Conservation (phyloP, 441 rosid species). For the Pelargonium cotyledonis region DNA sequence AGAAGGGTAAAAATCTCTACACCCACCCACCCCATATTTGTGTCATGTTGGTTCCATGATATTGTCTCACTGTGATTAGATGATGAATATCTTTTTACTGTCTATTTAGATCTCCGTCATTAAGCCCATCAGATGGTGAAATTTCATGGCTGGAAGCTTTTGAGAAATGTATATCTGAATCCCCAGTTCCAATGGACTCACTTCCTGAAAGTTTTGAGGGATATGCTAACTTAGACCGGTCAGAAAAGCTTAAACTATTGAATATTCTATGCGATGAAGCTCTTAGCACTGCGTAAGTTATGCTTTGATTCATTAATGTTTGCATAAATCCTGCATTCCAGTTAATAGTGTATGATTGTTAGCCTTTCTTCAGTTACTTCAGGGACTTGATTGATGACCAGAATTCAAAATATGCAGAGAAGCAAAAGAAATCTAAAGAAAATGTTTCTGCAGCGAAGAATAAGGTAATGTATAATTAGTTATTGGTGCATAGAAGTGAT, state of each 20-base stretch:
- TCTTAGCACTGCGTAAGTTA: constrained; percentile 62
- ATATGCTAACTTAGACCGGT: constrained; percentile 41
- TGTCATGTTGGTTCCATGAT: not conserved
- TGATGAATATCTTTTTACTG: constrained; percentile 18
- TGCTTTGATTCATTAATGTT: not conserved
- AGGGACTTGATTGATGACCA: constrained; percentile 58
- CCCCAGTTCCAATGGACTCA: constrained; percentile 28
- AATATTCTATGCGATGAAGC: constrained; percentile 77
- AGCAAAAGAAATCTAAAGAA: constrained; percentile 46
- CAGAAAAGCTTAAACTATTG: constrained; percentile 57
- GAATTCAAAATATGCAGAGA: constrained; percentile 35
- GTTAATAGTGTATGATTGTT: not conserved
- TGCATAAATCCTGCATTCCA: not conserved
- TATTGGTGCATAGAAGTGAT: constrained; percentile 8
- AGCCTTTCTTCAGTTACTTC: constrained; percentile 34
- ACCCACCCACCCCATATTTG: not conserved
- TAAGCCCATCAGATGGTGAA: constrained; percentile 34
- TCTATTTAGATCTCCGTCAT: constrained; percentile 40
- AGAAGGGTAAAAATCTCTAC: constrained; percentile 37
- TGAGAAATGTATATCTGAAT: constrained; percentile 40
- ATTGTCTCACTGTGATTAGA: constrained; percentile 5
- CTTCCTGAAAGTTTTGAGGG: constrained; percentile 41
- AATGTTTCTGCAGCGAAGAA: constrained; percentile 45
- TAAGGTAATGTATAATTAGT: constrained; percentile 34
- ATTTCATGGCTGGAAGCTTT: constrained; percentile 56